Evolutionary conservation across 139 green algal species (phyloP).

Genomic region (Closterium sp.): DNA sequence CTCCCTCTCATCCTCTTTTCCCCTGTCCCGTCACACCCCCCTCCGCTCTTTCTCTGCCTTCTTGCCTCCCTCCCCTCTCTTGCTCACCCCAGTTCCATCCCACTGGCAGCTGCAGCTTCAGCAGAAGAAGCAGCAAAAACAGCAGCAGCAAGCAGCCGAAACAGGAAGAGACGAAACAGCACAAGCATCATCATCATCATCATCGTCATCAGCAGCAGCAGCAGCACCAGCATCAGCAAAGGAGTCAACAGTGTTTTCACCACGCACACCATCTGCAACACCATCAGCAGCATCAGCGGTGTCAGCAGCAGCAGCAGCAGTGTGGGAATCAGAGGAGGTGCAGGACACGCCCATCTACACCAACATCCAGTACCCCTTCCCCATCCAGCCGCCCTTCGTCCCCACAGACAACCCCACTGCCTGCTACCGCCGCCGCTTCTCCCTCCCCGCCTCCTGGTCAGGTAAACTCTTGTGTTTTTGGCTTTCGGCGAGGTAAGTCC

Average conservation of each 20-base stretch:
- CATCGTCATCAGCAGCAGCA: too few relatives aligned
- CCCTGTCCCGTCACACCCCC: neutral
- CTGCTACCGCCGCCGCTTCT: conserved; percentile 79
- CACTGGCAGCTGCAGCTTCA: conserved; percentile 85
- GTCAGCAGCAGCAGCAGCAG: neutral
- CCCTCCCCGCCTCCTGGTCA: conserved; percentile 47
- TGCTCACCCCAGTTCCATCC: conserved; percentile 62
- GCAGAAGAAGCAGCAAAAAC: neutral
- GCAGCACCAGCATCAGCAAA: too few relatives aligned
- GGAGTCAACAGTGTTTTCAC: too few relatives aligned
- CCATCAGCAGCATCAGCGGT: too few relatives aligned
- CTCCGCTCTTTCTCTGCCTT: neutral
- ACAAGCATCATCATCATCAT: too few relatives aligned
- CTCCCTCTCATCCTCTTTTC: neutral
- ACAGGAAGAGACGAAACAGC: neutral
- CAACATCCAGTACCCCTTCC: conserved; percentile 93
- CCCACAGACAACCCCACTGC: conserved; percentile 85
- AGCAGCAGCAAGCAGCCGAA: neutral
- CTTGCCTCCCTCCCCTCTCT: neutral
- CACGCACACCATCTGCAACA: too few relatives aligned
- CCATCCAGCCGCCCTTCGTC: conserved; percentile 79
- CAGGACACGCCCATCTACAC: conserved; percentile 88
- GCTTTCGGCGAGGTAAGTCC: neutral
- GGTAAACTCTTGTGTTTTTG: neutral
- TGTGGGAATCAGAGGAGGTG: neutral